Percentiles rank a stretch among this genome's conserved stretches.
phyloP scores from a whole-genome alignment of 192 early-diverging fungal genomes.

The Coemansia sp. region DNA sequence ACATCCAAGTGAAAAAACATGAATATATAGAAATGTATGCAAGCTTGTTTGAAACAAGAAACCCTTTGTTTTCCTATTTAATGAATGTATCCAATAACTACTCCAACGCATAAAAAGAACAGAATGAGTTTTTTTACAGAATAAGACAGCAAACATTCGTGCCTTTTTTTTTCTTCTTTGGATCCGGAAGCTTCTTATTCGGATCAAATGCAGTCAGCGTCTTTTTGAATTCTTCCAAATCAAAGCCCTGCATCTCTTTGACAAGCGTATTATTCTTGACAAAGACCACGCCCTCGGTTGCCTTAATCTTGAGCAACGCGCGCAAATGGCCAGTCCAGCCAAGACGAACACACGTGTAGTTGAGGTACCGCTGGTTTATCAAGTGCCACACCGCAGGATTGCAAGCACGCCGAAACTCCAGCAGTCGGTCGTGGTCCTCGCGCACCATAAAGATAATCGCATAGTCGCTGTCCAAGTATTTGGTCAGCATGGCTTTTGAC shows the following conservation, averaged over 20 bases:
- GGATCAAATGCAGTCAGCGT: slow-evolving; percentile 14
- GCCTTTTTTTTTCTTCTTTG: background rate
- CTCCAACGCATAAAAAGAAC: too few species aligned
- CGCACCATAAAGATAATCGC: slow-evolving; percentile 16
- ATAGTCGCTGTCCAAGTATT: slow-evolving; percentile 16
- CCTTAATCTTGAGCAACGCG: slow-evolving; percentile 5
- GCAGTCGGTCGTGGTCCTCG: background rate
- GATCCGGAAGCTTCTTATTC: background rate
- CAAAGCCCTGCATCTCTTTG: slow-evolving; percentile 14
- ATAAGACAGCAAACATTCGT: slow-evolving; percentile 6
- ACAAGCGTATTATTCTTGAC: slow-evolving; percentile 20
- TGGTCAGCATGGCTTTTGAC: slow-evolving; percentile 11
- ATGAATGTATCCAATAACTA: background rate
- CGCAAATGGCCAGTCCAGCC: slow-evolving; percentile 12
- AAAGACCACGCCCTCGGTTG: slow-evolving; percentile 16
- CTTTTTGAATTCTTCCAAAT: slow-evolving; percentile 8
- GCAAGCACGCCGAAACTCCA: slow-evolving; percentile 12
- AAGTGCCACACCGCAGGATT: slow-evolving; percentile 8
- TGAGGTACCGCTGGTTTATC: background rate
- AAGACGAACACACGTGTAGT: slow-evolving; percentile 11
- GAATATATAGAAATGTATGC: too few species aligned
- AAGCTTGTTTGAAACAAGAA: too few species aligned
- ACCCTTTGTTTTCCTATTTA: too few species aligned
- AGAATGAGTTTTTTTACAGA: slow-evolving; percentile 19
- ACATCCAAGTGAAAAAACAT: too few species aligned